phyloP scores from a whole-genome alignment of 192 early-diverging fungal genomes.

The Backusella macrospora region DNA sequence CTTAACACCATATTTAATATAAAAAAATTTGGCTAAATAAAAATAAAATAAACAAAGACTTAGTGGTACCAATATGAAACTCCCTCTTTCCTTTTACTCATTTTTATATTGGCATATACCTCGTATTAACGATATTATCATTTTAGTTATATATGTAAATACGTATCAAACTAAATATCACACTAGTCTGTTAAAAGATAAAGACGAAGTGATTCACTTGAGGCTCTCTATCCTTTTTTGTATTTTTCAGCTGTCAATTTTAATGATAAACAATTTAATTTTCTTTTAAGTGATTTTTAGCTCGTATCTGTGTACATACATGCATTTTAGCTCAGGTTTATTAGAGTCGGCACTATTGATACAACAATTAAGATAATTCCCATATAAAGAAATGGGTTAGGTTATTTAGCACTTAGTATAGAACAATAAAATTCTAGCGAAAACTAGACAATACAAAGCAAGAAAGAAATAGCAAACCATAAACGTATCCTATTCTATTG shows the following conservation, averaged over 20 bases:
- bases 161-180: background rate
- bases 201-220: background rate
- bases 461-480: too few species aligned
- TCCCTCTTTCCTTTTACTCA: background rate
- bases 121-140: too few species aligned
- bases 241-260: background rate
- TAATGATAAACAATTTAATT: background rate
- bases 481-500: too few species aligned
- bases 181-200: slow-evolving; percentile 1
- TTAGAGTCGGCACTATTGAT: too few species aligned
- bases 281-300: background rate
- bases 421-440: too few species aligned
- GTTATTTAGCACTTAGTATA: too few species aligned
- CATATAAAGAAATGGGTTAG: too few species aligned
- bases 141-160: background rate
- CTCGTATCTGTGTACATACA: background rate
- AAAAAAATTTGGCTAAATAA: background rate
- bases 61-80: too few species aligned
- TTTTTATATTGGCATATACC: background rate
- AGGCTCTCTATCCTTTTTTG: background rate
- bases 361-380: too few species aligned
- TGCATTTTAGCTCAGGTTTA: too few species aligned
- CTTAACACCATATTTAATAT: too few species aligned
- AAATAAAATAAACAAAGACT: background rate
- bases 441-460: too few species aligned